Percentiles rank a stretch among this genome's conserved stretches.
These are phyloP conservation scores for Sindora glabra DNA, from an alignment of 306 rosid genomes.

Conservation along the genomic window DNA sequence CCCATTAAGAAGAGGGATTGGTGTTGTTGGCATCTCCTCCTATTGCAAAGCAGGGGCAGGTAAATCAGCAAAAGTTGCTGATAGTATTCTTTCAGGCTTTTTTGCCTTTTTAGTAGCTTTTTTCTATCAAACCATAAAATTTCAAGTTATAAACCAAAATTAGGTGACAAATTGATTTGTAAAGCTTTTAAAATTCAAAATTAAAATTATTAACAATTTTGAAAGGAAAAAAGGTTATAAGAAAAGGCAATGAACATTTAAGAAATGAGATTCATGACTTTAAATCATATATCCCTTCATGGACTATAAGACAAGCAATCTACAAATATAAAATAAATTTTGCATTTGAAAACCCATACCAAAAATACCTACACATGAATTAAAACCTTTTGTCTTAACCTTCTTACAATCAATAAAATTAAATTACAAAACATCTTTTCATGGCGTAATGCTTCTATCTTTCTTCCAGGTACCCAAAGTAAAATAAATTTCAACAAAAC, in stretches of 20 bases:
- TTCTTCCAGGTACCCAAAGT: background rate
- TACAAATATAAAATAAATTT: too few species aligned
- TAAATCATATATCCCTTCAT: background rate
- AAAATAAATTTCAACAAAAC: too few species aligned
- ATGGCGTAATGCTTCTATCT: background rate
- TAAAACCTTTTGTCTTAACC: background rate
- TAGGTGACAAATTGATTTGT: background rate
- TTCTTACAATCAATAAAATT: background rate
- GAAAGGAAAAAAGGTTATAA: background rate
- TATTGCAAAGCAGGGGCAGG: conserved; percentile 69
- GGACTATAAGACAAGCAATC: too few species aligned
- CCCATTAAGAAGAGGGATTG: conserved; percentile 89
- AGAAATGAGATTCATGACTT: background rate
- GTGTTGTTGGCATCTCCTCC: conserved; percentile 80
- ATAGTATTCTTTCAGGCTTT: conserved; percentile 28
- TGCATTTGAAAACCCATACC: too few species aligned
- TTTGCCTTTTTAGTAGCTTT: background rate
- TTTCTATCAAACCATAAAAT: conserved; percentile 19
- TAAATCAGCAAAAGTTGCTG: conserved; percentile 70
- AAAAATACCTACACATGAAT: too few species aligned
- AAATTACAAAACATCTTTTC: background rate
- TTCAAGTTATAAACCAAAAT: background rate
- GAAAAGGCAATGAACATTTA: background rate
- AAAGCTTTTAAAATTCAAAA: too few species aligned
- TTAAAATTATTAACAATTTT: too few species aligned